A percentile compares a stretch with the other conserved stretches of the same genome.
Evolutionary conservation across 192 early-diverging fungal genomes (phyloP).

Genomic region (Coemansia sp.): DNA sequence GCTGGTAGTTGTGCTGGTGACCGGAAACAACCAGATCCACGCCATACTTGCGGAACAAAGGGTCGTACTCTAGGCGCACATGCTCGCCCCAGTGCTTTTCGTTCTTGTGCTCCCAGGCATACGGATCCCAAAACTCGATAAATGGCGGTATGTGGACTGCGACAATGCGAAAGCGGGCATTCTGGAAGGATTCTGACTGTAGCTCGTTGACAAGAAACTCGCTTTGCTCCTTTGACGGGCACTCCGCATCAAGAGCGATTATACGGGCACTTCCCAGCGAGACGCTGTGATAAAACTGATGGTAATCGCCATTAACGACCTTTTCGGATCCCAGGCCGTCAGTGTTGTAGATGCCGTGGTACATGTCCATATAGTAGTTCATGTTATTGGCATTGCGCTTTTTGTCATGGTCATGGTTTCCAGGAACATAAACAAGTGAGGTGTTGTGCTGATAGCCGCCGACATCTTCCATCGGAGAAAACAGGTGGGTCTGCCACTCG

Average conservation of each 20-base stretch:
- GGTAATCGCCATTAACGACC: conserved; percentile 30
- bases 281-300: conserved; percentile 36
- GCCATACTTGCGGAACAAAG: conserved; percentile 61
- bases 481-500: conserved; percentile 73
- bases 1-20: conserved; percentile 78
- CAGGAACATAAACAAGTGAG: conserved; percentile 69
- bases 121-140: conserved; percentile 73
- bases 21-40: conserved; percentile 76
- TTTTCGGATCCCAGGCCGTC: conserved; percentile 11
- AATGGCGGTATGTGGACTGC: conserved; percentile 74
- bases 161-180: conserved; percentile 63
- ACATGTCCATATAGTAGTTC: conserved; percentile 49
- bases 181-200: conserved; percentile 52
- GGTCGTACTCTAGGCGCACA: conserved; percentile 63
- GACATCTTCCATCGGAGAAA: conserved; percentile 61
- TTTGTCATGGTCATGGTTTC: conserved; percentile 74
- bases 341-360: conserved; percentile 34
- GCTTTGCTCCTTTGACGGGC: conserved; percentile 61
- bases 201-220: conserved; percentile 63
- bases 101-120: conserved; percentile 63
- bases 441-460: conserved; percentile 56
- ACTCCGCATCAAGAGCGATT: conserved; percentile 69
- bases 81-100: conserved; percentile 73
- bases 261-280: conserved; percentile 63
- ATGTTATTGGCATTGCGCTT: conserved; percentile 52